phyloP scores from a whole-genome alignment of 1,284 basidiomycete species.

The Naganishia sp. region DNA sequence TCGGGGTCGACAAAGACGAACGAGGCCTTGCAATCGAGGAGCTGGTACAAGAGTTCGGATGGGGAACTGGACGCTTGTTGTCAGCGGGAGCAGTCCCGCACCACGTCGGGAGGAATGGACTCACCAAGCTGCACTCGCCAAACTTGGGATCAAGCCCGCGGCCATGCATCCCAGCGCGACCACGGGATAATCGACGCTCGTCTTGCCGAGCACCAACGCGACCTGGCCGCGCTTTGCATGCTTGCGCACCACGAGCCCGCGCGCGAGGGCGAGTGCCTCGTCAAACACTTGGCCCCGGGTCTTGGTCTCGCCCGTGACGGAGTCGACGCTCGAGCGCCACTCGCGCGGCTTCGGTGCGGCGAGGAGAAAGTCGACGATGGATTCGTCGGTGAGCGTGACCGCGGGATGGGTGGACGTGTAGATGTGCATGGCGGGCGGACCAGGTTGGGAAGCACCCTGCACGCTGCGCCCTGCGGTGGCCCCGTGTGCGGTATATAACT shows the following conservation, averaged over 20 bases:
- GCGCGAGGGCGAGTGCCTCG: conserved; percentile 61
- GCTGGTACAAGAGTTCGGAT: conserved; percentile 50
- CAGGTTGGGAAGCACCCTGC: neutral
- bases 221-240: conserved; percentile 25
- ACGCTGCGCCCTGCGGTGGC: too few relatives aligned
- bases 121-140: conserved; percentile 47
- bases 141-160: conserved; percentile 42
- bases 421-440: conserved; percentile 34
- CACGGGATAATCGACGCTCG: conserved; percentile 62
- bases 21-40: conserved; percentile 60
- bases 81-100: neutral
- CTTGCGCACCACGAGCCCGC: conserved; percentile 56
- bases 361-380: conserved; percentile 43
- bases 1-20: conserved; percentile 62
- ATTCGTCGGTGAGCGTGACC: conserved; percentile 42
- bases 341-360: conserved; percentile 33
- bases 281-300: conserved; percentile 62
- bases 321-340: conserved; percentile 67
- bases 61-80: neutral
- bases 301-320: conserved; percentile 61
- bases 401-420: conserved; percentile 38
- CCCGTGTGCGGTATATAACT: neutral
- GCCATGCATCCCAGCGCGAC: conserved; percentile 61
- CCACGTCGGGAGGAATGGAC: neutral
- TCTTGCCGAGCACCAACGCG: conserved; percentile 19